Conservation (phyloP, 2,329 filamentous ascomycete species). For the Claviceps capensis region DNA sequence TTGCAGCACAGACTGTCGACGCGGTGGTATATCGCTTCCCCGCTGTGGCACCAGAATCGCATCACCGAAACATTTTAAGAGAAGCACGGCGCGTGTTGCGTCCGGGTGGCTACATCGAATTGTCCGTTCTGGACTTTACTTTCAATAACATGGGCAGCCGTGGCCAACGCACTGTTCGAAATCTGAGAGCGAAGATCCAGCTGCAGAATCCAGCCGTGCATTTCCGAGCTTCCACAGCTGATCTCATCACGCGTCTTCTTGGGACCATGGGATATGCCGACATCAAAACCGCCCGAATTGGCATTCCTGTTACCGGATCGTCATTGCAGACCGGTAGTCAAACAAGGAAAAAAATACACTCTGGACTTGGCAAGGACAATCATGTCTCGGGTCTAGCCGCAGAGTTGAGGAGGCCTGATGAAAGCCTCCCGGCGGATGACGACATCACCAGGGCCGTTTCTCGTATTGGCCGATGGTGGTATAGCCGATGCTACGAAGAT, state of each 20-base stretch:
- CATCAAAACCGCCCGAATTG: slow-evolving; percentile 64
- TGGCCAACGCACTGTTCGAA: slow-evolving; percentile 53
- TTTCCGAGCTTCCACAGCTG: slow-evolving; percentile 41
- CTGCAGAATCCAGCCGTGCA: slow-evolving; percentile 44
- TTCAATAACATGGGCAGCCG: slow-evolving; percentile 70
- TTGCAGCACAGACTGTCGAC: slow-evolving; percentile 61
- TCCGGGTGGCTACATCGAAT: slow-evolving; percentile 66
- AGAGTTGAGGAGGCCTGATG: slow-evolving; percentile 48
- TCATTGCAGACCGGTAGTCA: slow-evolving; percentile 20
- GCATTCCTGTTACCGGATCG: slow-evolving; percentile 54
- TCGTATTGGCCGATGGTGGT: slow-evolving; percentile 92
- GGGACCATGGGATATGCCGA: slow-evolving; percentile 57
- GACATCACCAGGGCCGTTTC: slow-evolving; percentile 87
- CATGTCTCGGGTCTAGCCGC: slow-evolving; percentile 49
- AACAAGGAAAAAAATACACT: slow-evolving; percentile 8
- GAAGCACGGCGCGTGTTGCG: slow-evolving; percentile 68
- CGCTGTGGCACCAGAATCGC: slow-evolving; percentile 49
- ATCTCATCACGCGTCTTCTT: slow-evolving; percentile 51
- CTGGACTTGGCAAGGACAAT: slow-evolving; percentile 16
- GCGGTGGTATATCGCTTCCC: slow-evolving; percentile 69
- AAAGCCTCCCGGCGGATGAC: slow-evolving; percentile 59
- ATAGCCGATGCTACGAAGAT: slow-evolving; percentile 79
- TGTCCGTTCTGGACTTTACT: slow-evolving; percentile 66
- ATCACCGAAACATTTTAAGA: slow-evolving; percentile 57
- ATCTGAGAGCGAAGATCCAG: slow-evolving; percentile 58